Percentiles rank a stretch among this genome's conserved stretches.
Evolutionary conservation across 176 grass and related monocot species (phyloP).

Genomic region (Echinochloa phyllopogon): DNA sequence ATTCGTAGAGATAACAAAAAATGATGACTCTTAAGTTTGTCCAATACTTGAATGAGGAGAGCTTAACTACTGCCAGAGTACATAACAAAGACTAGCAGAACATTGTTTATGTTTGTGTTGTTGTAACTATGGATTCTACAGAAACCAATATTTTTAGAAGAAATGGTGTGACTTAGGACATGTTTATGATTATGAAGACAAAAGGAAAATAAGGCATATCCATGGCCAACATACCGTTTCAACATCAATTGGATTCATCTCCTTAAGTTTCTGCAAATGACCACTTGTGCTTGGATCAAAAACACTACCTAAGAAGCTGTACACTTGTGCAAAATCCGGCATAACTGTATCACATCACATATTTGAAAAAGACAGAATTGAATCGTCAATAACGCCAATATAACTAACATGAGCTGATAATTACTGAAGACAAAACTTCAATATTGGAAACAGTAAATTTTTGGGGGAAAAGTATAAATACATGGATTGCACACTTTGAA

Average conservation of each 20-base stretch:
- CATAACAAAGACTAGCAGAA: slow-evolving; percentile 5
- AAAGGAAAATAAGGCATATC: slow-evolving; percentile 3
- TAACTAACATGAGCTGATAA: neutral
- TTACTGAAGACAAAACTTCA: slow-evolving; percentile 15
- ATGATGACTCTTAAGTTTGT: slow-evolving; percentile 12
- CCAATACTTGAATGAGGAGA: slow-evolving; percentile 28
- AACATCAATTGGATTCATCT: slow-evolving; percentile 99
- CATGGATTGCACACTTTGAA: slow-evolving; percentile 20
- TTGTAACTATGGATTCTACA: slow-evolving; percentile 13
- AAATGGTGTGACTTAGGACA: slow-evolving; percentile 12
- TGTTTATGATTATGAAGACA: neutral
- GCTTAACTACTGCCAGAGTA: neutral
- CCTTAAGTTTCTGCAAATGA: slow-evolving; percentile 93
- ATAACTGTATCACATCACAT: slow-evolving; percentile 62
- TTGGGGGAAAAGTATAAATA: slow-evolving; percentile 12
- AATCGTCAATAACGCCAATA: slow-evolving; percentile 30
- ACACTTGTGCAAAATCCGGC: slow-evolving; percentile 95
- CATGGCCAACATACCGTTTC: slow-evolving; percentile 74
- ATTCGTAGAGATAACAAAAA: slow-evolving; percentile 35
- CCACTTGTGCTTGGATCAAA: slow-evolving; percentile 95
- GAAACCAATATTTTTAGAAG: slow-evolving; percentile 23
- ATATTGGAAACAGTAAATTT: slow-evolving; percentile 3
- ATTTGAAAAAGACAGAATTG: slow-evolving; percentile 25
- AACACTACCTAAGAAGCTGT: slow-evolving; percentile 87
- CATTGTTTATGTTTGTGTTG: slow-evolving; percentile 4